Conservation (phyloP, 768 basidiomycete genomes). For the Tricholoma matsutake region DNA sequence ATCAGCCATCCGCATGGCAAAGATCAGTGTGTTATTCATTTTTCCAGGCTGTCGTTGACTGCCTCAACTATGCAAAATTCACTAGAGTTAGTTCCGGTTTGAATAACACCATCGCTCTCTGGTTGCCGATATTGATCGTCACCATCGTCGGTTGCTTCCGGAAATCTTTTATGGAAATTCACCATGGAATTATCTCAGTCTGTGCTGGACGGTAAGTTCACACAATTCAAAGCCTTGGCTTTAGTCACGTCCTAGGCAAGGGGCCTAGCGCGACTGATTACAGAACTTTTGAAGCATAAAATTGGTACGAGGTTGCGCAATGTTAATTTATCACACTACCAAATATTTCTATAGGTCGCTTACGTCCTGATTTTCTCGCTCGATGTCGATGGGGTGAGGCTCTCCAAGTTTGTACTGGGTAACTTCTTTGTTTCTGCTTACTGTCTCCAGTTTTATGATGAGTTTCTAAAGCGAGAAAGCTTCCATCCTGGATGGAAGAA, state of each 20-base stretch:
- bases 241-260: slow-evolving; percentile 17
- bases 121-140: slow-evolving; percentile 43
- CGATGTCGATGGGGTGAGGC: slow-evolving; percentile 59
- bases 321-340: slow-evolving; percentile 6
- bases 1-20: slow-evolving; percentile 50
- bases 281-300: slow-evolving; percentile 52
- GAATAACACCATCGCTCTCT: slow-evolving; percentile 46
- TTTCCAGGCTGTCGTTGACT: not conserved
- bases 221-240: not conserved
- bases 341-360: slow-evolving; percentile 33
- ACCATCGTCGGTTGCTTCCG: slow-evolving; percentile 34
- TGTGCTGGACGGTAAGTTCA: slow-evolving; percentile 36
- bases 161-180: slow-evolving; percentile 47
- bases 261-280: slow-evolving; percentile 45
- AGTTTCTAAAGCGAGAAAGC: slow-evolving; percentile 30
- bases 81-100: slow-evolving; percentile 49
- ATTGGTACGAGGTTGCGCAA: slow-evolving; percentile 38
- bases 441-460: slow-evolving; percentile 4
- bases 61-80: slow-evolving; percentile 1
- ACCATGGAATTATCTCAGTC: slow-evolving; percentile 57
- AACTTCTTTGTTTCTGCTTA: slow-evolving; percentile 4
- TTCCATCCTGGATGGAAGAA: slow-evolving; percentile 45
- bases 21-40: slow-evolving; percentile 42
- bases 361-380: slow-evolving; percentile 66
- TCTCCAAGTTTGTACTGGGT: slow-evolving; percentile 55